Base-by-base conservation (phyloP, 176 grass and related monocot genomes). In the Guadua angustifolia region DNA sequence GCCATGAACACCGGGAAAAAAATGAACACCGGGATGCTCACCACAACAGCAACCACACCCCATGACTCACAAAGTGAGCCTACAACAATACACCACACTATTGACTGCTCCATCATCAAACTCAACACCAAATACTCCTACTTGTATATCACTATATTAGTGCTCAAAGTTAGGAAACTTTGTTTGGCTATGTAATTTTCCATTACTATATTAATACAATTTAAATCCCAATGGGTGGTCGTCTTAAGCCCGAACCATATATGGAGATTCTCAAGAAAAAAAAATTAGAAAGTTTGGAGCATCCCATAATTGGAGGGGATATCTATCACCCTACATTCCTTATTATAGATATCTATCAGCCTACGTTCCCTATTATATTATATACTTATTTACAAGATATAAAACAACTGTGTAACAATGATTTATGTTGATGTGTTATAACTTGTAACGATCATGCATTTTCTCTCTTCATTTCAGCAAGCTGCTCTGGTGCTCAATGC, bases 401-500 rank as follows among this genome's bases (percentile, higher is more conserved):
- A 52, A 52, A 52, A 17, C 14, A 52, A 52, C 50, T 52, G 50
- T 17, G 16, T 17, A 52, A 52, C 10, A 18, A 52, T 52, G 16
- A 18, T 17, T 16, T 16, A 52, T 17, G 15, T 18, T 52, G 50
- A 52, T 52, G 14, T 52, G 15, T 16, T 52, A 52, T 52, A 52
- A 52, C 50, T 52, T 52, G 50, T 52, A 52, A 52, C 17, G 15
- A 29, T 32, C 42, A 70, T 56, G 59, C 45, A 12, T 13, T 61
- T 46, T 49, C 40, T 84, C 14, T 75, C 60, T 74, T 74, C 74
- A 22, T 86, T 78, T 49, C 88, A 93, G 91, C 77, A 85, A 93
- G 88, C 88, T 62, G 82, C 91, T 32, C 85, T 93, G 47, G 91
- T 93, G 66, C 72, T 93, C 25, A 93, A 93, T 83, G 91, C 91